Conservation (phyloP, 345 rosid species). For the Dimocarpus longan region DNA sequence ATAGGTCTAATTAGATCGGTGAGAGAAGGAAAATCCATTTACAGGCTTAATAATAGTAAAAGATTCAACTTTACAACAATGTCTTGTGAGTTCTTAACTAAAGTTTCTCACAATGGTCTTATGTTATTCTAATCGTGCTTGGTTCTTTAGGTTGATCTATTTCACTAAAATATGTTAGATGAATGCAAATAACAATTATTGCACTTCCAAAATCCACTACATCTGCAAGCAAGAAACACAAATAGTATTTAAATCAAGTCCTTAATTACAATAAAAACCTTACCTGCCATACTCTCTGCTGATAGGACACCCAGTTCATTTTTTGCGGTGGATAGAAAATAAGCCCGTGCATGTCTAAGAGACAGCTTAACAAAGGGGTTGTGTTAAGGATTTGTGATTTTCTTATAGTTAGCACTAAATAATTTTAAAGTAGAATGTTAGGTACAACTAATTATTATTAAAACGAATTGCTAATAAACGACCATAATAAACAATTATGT, state of each 20-base stretch:
- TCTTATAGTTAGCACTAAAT: background rate
- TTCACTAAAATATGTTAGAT: background rate
- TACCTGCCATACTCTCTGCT: constrained; percentile 87
- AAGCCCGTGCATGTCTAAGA: constrained; percentile 94
- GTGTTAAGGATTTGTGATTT: constrained; percentile 22
- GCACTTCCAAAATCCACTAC: background rate
- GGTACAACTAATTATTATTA: background rate
- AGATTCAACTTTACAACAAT: background rate
- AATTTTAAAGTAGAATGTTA: background rate
- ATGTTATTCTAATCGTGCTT: background rate
- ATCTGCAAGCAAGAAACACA: background rate
- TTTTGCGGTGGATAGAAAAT: constrained; percentile 86
- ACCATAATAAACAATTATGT: background rate
- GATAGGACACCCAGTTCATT: constrained; percentile 89
- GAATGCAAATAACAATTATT: background rate
- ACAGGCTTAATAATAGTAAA: background rate
- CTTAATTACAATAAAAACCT: background rate
- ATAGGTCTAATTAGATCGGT: background rate
- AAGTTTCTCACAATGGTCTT: no score
- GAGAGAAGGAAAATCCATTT: background rate
- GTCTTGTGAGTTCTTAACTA: background rate
- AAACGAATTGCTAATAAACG: background rate
- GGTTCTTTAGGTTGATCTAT: background rate
- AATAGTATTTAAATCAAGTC: background rate
- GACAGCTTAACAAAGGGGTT: constrained; percentile 56